Evolutionary conservation across 2,329 filamentous ascomycete species (phyloP), one percentile per base, ranked within the genome.

Genomic region (Alternaria tenuissima): DNA sequence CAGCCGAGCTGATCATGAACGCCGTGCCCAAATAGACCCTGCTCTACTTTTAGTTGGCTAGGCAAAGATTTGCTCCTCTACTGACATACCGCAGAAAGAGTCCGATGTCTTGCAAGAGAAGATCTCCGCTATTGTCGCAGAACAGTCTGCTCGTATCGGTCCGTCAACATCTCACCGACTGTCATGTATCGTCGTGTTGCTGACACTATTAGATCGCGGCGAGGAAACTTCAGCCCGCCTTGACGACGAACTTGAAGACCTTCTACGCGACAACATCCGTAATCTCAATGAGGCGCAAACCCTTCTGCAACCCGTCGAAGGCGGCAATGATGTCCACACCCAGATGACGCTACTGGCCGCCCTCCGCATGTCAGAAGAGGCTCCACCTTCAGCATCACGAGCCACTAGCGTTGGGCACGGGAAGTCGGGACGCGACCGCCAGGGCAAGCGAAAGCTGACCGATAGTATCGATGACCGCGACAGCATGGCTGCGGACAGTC

Each of bases 201-300:
- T 65, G 34, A 66, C 48, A 14, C 22, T 9, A 22, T n/a, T 7
- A 80, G 78, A 66, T 5, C 75, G 76, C 7, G 76, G 74, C 26
- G 75, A 78, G 18, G 63, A 69, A 32, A 71, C 76, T 12, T 79
- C 78, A 18, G 70, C 76, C 12, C 69, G 73, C n/a, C 76, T 83
- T 22, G 82, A 84, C 64, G 76, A 80, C 47, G 78, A 80, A 30
- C 77, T 84, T 4, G 81, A 83, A 63, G 73, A 79, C 36, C 74
- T 79, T 16, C 79, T 83, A 43, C 80, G 83, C 36, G 81, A 83
- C 41, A 82, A 83, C 58, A 79, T 84, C 65, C 82, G 81, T 55
- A 71, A 83, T 18, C 77, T 73, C 66, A 81, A 84, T 59, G 79
- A 83, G 61, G 79, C 82, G 38, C 67, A 78, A 43, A 76, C 79